Conservation (phyloP, 2,329 filamentous ascomycete genomes). For the Aspergillus floridensis region DNA sequence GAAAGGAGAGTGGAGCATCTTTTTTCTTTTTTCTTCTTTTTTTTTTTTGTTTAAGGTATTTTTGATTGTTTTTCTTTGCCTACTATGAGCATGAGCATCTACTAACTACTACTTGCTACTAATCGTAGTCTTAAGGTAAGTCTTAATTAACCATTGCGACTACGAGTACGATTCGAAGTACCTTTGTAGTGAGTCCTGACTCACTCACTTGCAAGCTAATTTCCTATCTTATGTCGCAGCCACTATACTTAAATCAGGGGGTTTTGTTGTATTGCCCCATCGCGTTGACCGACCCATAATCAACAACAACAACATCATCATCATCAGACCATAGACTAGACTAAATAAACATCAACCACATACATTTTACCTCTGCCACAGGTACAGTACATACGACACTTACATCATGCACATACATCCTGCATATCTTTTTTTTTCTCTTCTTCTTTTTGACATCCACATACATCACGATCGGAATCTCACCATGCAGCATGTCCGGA, state of each 20-base stretch:
- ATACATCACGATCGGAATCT: not conserved
- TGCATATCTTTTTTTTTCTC: too few relatives aligned
- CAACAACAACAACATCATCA: not conserved
- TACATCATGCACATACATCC: not conserved
- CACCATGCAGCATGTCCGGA: not conserved
- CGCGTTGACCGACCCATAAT: constrained; percentile 1
- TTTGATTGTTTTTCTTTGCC: not conserved
- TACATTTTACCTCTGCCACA: not conserved
- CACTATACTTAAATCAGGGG: not conserved
- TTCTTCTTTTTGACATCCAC: not conserved
- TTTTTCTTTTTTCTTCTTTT: not conserved
- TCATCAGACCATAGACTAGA: not conserved
- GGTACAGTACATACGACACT: not conserved
- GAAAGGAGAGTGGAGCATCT: not conserved
- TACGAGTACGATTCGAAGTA: too few relatives aligned
- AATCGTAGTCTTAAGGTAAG: too few relatives aligned
- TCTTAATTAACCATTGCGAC: too few relatives aligned
- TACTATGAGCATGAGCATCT: not conserved
- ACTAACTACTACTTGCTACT: not conserved
- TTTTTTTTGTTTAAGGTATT: not conserved
- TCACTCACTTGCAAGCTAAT: not conserved
- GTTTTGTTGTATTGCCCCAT: not conserved
- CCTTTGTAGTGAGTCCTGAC: not conserved
- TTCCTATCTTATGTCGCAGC: not conserved
- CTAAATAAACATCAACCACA: not conserved